A percentile compares a stretch with the other conserved stretches of the same genome.
These are phyloP conservation scores for Tolypocladium tundrense DNA, from an alignment of 2,329 filamentous ascomycete species.

Conservation along the genomic window DNA sequence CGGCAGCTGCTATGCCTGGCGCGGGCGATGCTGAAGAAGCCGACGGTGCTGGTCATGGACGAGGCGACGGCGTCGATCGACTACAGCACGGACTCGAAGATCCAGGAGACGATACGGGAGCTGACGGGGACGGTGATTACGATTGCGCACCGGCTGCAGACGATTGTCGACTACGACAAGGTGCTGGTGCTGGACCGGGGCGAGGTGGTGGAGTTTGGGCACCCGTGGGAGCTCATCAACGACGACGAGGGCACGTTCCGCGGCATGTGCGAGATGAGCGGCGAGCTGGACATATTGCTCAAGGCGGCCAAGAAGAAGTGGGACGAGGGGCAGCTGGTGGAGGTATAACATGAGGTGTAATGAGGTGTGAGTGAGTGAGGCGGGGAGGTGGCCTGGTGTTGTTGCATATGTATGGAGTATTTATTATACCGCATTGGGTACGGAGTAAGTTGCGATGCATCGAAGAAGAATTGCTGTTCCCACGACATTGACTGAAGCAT, in stretches of 20 bases:
- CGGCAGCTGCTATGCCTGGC: constrained; percentile 90
- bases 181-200: constrained; percentile 91
- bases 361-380: background rate
- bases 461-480: no score
- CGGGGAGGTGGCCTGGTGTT: no score
- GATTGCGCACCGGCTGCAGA: constrained; percentile 90
- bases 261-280: constrained; percentile 56
- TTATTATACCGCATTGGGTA: no score
- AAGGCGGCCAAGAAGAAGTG: constrained; percentile 47
- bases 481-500: no score
- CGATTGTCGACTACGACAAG: constrained; percentile 97
- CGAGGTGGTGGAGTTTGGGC: constrained; percentile 76
- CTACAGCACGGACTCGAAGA: constrained; percentile 90
- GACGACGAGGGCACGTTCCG: constrained; percentile 56
- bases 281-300: constrained; percentile 40
- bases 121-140: constrained; percentile 90
- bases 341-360: constrained; percentile 12
- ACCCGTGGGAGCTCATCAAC: constrained; percentile 72
- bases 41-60: constrained; percentile 96
- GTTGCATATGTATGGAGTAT: background rate
- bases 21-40: constrained; percentile 80
- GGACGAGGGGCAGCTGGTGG: constrained; percentile 27
- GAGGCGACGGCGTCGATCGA: constrained; percentile 97
- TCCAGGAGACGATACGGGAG: constrained; percentile 93
- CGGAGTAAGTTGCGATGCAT: no score